phyloP scores from a whole-genome alignment of 2,329 filamentous ascomycete genomes.

The Sphaerostilbella broomeana region DNA sequence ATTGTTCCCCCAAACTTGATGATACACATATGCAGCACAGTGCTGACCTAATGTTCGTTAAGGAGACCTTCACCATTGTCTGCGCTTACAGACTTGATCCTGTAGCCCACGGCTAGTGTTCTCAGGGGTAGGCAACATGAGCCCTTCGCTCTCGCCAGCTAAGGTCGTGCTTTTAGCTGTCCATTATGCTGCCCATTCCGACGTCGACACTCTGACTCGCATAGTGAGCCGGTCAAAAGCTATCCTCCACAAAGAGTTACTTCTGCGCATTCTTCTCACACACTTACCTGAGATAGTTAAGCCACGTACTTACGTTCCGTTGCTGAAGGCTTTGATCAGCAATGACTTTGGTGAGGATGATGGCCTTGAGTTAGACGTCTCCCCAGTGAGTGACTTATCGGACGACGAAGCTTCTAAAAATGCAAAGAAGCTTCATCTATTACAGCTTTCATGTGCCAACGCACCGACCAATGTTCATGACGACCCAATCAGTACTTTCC shows the following conservation, averaged over 20 bases:
- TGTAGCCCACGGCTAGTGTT: too few species aligned
- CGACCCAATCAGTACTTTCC: constrained; percentile 55
- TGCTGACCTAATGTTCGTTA: too few species aligned
- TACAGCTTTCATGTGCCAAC: constrained; percentile 48
- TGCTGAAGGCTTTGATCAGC: constrained; percentile 52
- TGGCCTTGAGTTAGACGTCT: constrained; percentile 45
- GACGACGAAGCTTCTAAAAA: constrained; percentile 59
- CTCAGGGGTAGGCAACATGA: too few species aligned
- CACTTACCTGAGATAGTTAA: constrained; percentile 67
- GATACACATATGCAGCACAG: too few species aligned
- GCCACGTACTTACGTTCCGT: constrained; percentile 54
- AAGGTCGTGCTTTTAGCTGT: constrained; percentile 69
- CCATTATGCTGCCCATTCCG: constrained; percentile 58
- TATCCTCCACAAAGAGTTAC: constrained; percentile 55
- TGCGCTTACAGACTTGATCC: too few species aligned
- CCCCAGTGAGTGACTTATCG: constrained; percentile 50
- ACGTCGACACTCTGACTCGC: constrained; percentile 55
- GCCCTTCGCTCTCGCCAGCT: constrained; percentile 48
- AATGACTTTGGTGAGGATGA: constrained; percentile 36
- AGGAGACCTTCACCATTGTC: too few species aligned
- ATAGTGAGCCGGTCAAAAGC: constrained; percentile 51
- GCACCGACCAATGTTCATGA: constrained; percentile 40
- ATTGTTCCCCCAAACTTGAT: too few species aligned
- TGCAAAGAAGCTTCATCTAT: constrained; percentile 55
- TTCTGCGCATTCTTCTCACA: constrained; percentile 68